Base-by-base conservation (phyloP, 176 grass and related monocot genomes). In the Dactylis glomerata region DNA sequence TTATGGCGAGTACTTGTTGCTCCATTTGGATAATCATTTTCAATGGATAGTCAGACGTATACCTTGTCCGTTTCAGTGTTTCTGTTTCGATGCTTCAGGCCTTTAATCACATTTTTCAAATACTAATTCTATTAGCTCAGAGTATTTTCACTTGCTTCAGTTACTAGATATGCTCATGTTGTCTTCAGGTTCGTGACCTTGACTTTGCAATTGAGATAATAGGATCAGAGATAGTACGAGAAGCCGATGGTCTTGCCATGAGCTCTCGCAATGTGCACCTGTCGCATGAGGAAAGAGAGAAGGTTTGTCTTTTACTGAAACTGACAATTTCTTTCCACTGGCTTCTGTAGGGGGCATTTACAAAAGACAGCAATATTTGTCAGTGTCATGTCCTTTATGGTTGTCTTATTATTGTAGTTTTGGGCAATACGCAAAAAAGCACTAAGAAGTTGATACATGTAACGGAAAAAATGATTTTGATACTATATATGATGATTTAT, bases 221-320 rank as follows among this genome's bases (percentile, higher is more conserved):
- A 68, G 95, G 92, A 54, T 93, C 91, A 57, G 91, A 95, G 77
- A 95, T 95, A 83, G 68, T 95, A 67, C 85, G 95, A 50, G 95
- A 95, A 92, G 76, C 82, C 86, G 95, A 97, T 88, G 92, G 92
- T 75, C 88, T 98, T 88, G 95, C 95, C 17, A 95, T 98, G 95
- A 95, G 95, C 87, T 98, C 95, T 30, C 89, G 91, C 12, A 98
- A 98, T 85, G 95, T 95, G 85, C 85, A 32, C 72, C 83, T 95
- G 14, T 95, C 77, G 8, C 22, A 3, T 11, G 57, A 82, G 72
- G 81, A 98, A 61, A 88, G 91, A 72, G 82, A 93, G 42, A 92
- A 95, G 93, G 96, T 98, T 41, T 44, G 78, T 78, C 24, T 76
- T 68, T 55, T 80, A 62, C 57, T 78, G 64, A 34, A 71, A 56